Evolutionary conservation across 352 stramenopile genomes (phyloP).

Genomic region (Pythium graminicola): DNA sequence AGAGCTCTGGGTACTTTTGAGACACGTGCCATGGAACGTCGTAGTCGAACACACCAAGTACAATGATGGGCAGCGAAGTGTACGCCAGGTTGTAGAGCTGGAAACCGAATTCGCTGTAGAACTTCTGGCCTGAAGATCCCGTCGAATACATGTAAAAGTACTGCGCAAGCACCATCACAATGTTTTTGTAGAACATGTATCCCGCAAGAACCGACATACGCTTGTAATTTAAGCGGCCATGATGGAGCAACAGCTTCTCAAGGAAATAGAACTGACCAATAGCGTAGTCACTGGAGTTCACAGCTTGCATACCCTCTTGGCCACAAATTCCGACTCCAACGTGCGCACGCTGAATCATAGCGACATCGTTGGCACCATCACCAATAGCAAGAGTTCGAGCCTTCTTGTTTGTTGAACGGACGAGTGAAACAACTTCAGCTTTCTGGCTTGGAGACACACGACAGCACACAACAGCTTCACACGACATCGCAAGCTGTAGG

Average conservation of each 20-base stretch:
- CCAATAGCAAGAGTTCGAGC: conserved; percentile 87
- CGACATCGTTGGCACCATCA: conserved; percentile 88
- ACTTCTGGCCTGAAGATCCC: conserved; percentile 88
- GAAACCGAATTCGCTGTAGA: conserved; percentile 82
- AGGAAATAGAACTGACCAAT: conserved; percentile 81
- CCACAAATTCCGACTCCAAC: conserved; percentile 93
- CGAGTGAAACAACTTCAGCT: conserved; percentile 95
- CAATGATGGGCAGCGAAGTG: conserved; percentile 89
- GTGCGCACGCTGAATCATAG: conserved; percentile 88
- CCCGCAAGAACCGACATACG: conserved; percentile 83
- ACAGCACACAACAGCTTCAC: conserved; percentile 96
- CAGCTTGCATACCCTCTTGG: conserved; percentile 96
- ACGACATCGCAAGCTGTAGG: conserved; percentile 81
- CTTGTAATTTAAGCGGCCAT: conserved; percentile 86
- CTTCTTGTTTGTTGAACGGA: conserved; percentile 81
- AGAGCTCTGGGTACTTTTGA: conserved; percentile 57
- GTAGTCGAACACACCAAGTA: conserved; percentile 75
- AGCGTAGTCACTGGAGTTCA: conserved; percentile 84
- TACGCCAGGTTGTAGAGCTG: conserved; percentile 95
- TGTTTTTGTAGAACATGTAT: conserved; percentile 91
- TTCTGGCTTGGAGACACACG: conserved; percentile 98
- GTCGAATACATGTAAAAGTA: conserved; percentile 88
- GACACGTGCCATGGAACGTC: conserved; percentile 65
- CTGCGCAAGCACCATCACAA: conserved; percentile 87
- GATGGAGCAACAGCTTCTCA: conserved; percentile 61